Percentiles rank a stretch among this genome's conserved stretches.
These are phyloP conservation scores for Leccinum olivaceopallidum DNA, from an alignment of 768 basidiomycete species.

Conservation along the genomic window DNA sequence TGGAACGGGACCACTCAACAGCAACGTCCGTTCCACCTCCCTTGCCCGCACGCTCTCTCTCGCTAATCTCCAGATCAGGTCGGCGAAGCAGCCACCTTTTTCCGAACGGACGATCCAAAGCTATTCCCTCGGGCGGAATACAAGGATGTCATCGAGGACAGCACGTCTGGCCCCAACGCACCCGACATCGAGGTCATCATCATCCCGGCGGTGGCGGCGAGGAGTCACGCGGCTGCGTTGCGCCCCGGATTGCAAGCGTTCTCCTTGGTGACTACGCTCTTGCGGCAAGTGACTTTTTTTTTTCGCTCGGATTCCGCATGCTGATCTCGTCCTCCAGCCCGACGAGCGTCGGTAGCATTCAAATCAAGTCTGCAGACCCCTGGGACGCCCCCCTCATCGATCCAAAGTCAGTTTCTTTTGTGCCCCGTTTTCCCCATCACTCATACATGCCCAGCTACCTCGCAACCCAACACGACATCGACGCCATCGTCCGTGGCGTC, in stretches of 20 bases:
- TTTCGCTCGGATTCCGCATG: neutral
- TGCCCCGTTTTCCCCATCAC: neutral
- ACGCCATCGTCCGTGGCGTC: constrained; percentile 41
- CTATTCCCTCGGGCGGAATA: constrained; percentile 35
- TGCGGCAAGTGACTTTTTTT: constrained; percentile 22
- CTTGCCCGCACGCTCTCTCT: neutral
- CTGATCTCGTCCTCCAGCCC: constrained; percentile 33
- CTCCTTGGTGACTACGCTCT: constrained; percentile 17
- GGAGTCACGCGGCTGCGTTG: neutral
- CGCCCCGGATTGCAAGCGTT: constrained; percentile 18
- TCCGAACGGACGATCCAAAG: constrained; percentile 32
- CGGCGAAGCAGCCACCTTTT: constrained; percentile 33
- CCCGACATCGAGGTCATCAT: constrained; percentile 33
- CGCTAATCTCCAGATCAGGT: constrained; percentile 13
- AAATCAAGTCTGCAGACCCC: constrained; percentile 42
- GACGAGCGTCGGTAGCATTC: constrained; percentile 42
- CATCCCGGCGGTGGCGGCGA: constrained; percentile 2
- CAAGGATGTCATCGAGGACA: constrained; percentile 27
- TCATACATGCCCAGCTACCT: constrained; percentile 39
- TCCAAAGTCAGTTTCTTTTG: constrained; percentile 37
- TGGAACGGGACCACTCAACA: constrained; percentile 50
- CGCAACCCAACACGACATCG: constrained; percentile 40
- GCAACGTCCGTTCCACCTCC: constrained; percentile 43
- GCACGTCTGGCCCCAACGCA: constrained; percentile 30
- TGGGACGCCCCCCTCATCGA: constrained; percentile 45